A percentile compares a stretch with the other conserved stretches of the same genome.
Conservation (phyloP, 1,139 yeast species). For the Lodderomyces parapsilosis region DNA sequence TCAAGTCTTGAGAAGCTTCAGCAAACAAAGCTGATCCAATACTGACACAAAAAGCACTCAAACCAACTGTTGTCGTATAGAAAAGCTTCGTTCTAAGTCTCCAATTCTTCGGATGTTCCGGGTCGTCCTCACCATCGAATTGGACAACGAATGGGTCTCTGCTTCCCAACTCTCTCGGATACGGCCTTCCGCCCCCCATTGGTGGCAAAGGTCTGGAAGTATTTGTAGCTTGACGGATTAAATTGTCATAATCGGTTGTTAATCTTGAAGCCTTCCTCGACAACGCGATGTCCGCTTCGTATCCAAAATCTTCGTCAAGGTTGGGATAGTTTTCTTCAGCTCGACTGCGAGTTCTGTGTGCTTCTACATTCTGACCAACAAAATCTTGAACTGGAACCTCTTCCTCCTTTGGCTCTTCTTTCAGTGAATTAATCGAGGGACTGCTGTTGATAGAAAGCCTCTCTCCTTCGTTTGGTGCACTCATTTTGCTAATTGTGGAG, state of each 20-base stretch:
- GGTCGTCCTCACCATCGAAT: conserved; percentile 53
- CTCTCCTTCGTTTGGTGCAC: neutral
- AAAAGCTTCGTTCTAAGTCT: conserved; percentile 28
- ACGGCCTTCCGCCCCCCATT: conserved; percentile 41
- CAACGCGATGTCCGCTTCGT: conserved; percentile 24
- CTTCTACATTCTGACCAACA: neutral
- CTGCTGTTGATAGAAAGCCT: neutral
- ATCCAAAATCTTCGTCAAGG: conserved; percentile 21
- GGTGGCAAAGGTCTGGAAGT: conserved; percentile 24
- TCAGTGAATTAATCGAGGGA: neutral
- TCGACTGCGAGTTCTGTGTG: neutral
- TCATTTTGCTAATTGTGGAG: neutral
- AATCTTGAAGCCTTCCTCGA: conserved; percentile 29
- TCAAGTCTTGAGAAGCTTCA: conserved; percentile 24
- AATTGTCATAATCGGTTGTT: conserved; percentile 31
- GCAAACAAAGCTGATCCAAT: conserved; percentile 48
- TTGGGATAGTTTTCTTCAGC: neutral
- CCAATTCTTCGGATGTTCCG: conserved; percentile 50
- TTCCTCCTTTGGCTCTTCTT: neutral
- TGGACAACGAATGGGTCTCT: conserved; percentile 36
- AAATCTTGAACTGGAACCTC: neutral
- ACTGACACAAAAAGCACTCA: conserved; percentile 42
- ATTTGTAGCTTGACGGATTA: conserved; percentile 17
- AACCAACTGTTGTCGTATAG: conserved; percentile 28
- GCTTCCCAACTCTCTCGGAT: conserved; percentile 36